Percentiles rank a stretch among this genome's conserved stretches.
Evolutionary conservation across 495 filamentous ascomycete genomes (phyloP).

Genomic region (Cercophora newfieldiana): DNA sequence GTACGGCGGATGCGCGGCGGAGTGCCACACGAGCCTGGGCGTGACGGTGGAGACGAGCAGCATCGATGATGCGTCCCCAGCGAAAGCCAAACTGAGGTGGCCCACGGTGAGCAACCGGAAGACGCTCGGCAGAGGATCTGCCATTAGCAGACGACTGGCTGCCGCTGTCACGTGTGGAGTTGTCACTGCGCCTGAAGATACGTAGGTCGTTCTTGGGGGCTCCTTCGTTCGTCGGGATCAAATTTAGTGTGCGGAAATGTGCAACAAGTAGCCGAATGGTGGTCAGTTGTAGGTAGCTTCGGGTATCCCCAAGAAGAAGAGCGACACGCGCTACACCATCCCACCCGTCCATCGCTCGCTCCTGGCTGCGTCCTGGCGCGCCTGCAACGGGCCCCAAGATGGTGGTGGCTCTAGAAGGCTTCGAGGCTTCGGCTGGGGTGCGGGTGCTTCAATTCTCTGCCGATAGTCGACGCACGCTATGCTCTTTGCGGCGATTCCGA

Average conservation of each 20-base stretch:
- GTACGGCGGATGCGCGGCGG: not conserved
- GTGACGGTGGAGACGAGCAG: not conserved
- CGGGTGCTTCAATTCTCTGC: not conserved
- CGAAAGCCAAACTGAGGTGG: not conserved
- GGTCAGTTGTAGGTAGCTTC: no score
- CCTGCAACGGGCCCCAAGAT: slow-evolving; percentile 6
- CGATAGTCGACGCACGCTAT: not conserved
- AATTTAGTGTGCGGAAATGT: not conserved
- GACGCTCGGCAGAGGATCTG: not conserved
- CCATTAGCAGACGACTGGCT: not conserved
- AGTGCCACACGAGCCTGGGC: slow-evolving; percentile 8
- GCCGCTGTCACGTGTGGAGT: slow-evolving; percentile 4
- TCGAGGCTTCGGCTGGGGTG: slow-evolving; percentile 5
- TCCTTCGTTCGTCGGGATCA: not conserved
- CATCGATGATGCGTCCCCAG: not conserved
- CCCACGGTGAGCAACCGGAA: not conserved
- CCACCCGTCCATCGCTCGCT: not conserved
- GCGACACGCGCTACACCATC: not conserved
- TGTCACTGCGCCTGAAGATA: not conserved
- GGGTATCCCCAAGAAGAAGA: not conserved
- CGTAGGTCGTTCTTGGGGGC: not conserved
- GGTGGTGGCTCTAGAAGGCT: slow-evolving; percentile 19
- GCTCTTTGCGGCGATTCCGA: not conserved
- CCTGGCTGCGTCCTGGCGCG: not conserved
- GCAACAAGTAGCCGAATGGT: not conserved